A percentile compares a stretch with the other conserved stretches of the same genome.
phyloP scores from a whole-genome alignment of 768 basidiomycete genomes.

The Xerocomellus intermedius region DNA sequence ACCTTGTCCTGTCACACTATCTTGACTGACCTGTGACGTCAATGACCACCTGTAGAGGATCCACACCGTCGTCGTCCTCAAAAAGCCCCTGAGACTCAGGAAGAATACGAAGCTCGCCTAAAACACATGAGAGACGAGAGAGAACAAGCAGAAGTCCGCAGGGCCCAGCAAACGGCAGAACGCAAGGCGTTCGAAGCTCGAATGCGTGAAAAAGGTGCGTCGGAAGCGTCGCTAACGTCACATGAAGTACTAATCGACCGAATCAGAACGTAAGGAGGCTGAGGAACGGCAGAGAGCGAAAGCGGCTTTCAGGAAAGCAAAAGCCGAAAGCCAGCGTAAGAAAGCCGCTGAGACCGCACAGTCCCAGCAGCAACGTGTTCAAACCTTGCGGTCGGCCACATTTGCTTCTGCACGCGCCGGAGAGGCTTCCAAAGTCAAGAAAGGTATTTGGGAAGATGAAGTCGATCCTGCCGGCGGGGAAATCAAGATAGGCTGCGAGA shows the following conservation, averaged over 20 bases:
- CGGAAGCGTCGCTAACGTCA: neutral
- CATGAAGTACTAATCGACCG: constrained; percentile 11
- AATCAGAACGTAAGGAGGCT: constrained; percentile 48
- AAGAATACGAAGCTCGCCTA: constrained; percentile 52
- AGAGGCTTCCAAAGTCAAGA: constrained; percentile 53
- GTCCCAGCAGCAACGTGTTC: constrained; percentile 47
- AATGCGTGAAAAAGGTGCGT: constrained; percentile 52
- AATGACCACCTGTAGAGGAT: constrained; percentile 17
- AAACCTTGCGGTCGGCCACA: constrained; percentile 55
- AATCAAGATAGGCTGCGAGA: constrained; percentile 53
- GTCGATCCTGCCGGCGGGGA: constrained; percentile 76
- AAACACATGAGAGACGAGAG: constrained; percentile 52
- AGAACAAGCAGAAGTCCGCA: constrained; percentile 50
- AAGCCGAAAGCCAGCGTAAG: constrained; percentile 47
- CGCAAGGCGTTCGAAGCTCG: constrained; percentile 46
- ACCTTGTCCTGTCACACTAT: constrained; percentile 10
- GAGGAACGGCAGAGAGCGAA: constrained; percentile 59
- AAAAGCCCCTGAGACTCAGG: constrained; percentile 42
- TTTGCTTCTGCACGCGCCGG: constrained; percentile 65
- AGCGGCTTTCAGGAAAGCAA: constrained; percentile 52
- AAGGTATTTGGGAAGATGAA: constrained; percentile 64
- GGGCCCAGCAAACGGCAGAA: constrained; percentile 42
- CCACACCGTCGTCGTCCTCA: constrained; percentile 16
- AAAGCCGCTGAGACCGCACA: constrained; percentile 49
- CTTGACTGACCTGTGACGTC: constrained; percentile 8